phyloP scores from a whole-genome alignment of 306 rosid genomes.

The Rubus parviflorus region DNA sequence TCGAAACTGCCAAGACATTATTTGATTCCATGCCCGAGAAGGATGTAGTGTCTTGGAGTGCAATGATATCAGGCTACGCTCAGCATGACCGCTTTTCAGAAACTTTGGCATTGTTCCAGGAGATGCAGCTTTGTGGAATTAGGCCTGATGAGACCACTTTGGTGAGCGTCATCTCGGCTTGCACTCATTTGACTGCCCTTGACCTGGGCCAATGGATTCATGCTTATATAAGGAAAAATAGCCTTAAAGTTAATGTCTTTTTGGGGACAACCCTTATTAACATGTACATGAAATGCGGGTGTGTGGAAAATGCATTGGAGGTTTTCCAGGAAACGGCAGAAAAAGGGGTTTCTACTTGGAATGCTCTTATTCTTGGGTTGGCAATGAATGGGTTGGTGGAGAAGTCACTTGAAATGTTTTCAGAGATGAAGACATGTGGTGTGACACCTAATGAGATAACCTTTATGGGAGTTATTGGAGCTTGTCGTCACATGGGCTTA shows the following conservation, averaged over 20 bases:
- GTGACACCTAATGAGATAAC: conserved; percentile 79
- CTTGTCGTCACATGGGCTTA: conserved; percentile 88
- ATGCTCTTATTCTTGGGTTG: conserved; percentile 76
- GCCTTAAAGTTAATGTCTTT: conserved; percentile 30
- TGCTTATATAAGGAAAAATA: conserved; percentile 59
- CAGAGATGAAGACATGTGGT: conserved; percentile 51
- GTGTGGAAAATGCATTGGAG: conserved; percentile 63
- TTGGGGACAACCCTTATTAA: conserved; percentile 45
- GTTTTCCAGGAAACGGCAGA: conserved; percentile 57
- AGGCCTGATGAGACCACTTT: conserved; percentile 64
- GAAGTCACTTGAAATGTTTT: conserved; percentile 57
- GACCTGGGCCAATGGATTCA: conserved; percentile 78
- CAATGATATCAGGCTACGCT: conserved; percentile 78
- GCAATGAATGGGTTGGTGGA: conserved; percentile 72
- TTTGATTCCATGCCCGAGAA: conserved; percentile 70
- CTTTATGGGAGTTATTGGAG: conserved; percentile 76
- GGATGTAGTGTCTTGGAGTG: conserved; percentile 79
- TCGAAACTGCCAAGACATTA: conserved; percentile 54
- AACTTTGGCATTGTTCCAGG: conserved; percentile 62
- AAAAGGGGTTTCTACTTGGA: conserved; percentile 78
- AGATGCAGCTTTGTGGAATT: conserved; percentile 62
- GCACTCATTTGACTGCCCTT: conserved; percentile 68
- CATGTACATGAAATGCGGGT: conserved; percentile 80
- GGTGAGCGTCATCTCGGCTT: conserved; percentile 71
- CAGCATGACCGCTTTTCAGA: conserved; percentile 57